Evolutionary conservation across 2,329 filamentous ascomycete species (phyloP).

Genomic region (Purpureocillium takamizusanense): DNA sequence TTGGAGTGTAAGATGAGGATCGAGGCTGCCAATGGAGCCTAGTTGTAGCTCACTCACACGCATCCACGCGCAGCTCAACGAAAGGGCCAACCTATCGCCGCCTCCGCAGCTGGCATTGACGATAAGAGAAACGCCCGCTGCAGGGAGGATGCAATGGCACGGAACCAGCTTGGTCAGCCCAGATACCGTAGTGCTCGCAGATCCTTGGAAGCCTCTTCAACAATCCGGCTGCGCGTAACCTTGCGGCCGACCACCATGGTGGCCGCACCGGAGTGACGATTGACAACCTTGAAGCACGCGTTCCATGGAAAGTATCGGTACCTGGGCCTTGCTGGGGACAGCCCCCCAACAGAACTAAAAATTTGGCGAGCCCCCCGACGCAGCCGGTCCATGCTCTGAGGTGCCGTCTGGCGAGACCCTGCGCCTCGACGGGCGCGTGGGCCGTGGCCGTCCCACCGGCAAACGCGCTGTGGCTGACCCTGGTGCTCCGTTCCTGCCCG

Average conservation of each 20-base stretch:
- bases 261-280: slow-evolving; percentile 1
- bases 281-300: neutral
- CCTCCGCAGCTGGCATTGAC: too few species aligned
- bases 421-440: slow-evolving; percentile 1
- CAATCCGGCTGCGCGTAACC: neutral
- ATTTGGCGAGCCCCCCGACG: slow-evolving; percentile 11
- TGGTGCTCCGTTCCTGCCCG: too few species aligned
- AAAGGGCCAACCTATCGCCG: too few species aligned
- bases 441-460: neutral
- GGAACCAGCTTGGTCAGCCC: too few species aligned
- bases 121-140: too few species aligned
- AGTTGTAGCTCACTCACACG: too few species aligned
- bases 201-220: neutral
- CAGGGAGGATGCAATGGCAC: too few species aligned
- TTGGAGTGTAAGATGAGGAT: too few species aligned
- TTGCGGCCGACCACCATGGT: neutral
- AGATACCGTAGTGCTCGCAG: too few species aligned
- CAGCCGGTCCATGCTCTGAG: neutral
- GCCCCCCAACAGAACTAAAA: slow-evolving; percentile 32
- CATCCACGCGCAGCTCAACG: too few species aligned
- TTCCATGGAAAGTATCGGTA: slow-evolving; percentile 1
- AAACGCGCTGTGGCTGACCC: neutral
- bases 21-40: too few species aligned
- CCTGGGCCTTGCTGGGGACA: neutral
- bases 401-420: neutral